A percentile compares a stretch with the other conserved stretches of the same genome.
phyloP scores from a whole-genome alignment of 257 asterid genomes.

The Forsythia suspensa region DNA sequence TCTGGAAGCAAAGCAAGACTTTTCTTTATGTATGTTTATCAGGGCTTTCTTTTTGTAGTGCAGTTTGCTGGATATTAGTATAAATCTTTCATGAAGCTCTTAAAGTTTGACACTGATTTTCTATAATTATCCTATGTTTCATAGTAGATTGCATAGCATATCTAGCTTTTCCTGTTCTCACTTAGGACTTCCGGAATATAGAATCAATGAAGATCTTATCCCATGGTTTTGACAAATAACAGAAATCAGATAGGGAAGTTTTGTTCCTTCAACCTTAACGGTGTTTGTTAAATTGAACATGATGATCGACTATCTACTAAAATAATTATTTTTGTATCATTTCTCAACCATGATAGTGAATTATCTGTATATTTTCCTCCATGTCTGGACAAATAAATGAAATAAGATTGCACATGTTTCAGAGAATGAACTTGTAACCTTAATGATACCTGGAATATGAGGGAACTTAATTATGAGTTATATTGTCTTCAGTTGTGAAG shows the following conservation, averaged over 20 bases:
- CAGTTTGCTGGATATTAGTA: slow-evolving; percentile 1
- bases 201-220: background rate
- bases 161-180: background rate
- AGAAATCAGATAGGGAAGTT: background rate
- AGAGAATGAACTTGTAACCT: background rate
- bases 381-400: slow-evolving; percentile 15
- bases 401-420: slow-evolving; percentile 11
- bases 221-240: slow-evolving; percentile 17
- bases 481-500: background rate
- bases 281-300: slow-evolving; percentile 2
- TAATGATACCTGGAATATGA: background rate
- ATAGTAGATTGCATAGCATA: background rate
- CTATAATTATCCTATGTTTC: slow-evolving; percentile 1
- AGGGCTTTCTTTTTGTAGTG: slow-evolving; percentile 8
- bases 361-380: background rate
- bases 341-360: background rate
- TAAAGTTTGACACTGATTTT: slow-evolving; percentile 7
- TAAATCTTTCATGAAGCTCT: background rate
- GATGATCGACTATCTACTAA: background rate
- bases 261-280: too few species aligned
- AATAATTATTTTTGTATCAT: background rate
- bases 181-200: background rate
- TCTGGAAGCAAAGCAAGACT: slow-evolving; percentile 13
- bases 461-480: background rate
- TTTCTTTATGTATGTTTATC: slow-evolving; percentile 9